Percentiles rank a stretch among this genome's conserved stretches.
These are phyloP conservation scores for Plantago coronopus DNA, from an alignment of 305 asterid genomes.

Conservation along the genomic window DNA sequence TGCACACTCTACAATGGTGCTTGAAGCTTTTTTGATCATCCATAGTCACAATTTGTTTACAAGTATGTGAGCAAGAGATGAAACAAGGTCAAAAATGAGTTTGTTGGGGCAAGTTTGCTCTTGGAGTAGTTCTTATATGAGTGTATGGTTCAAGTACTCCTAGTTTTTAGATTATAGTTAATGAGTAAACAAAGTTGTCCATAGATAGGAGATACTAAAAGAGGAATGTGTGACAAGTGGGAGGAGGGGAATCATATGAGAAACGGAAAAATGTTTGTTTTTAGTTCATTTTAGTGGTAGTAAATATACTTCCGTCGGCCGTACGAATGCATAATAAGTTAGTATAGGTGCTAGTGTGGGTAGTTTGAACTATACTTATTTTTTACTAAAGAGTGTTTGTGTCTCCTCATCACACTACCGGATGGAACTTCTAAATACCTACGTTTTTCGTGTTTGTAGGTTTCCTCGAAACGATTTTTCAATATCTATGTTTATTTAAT, in stretches of 20 bases:
- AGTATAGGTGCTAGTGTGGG: constrained; percentile 1
- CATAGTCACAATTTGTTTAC: constrained; percentile 28
- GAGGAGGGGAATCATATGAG: constrained; percentile 32
- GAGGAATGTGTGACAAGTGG: constrained; percentile 67
- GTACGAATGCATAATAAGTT: not conserved
- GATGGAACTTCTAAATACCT: too few species aligned
- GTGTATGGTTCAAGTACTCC: constrained; percentile 47
- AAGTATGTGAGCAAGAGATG: not conserved
- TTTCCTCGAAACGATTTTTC: too few species aligned
- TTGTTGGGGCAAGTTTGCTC: constrained; percentile 32
- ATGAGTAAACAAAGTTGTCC: constrained; percentile 32
- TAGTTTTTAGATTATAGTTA: constrained; percentile 63
- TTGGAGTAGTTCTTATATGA: constrained; percentile 46
- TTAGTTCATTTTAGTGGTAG: not conserved
- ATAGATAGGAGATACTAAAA: constrained; percentile 38
- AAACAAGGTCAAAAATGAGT: not conserved
- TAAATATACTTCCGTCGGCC: too few species aligned
- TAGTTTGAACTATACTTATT: not conserved
- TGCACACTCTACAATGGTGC: constrained; percentile 84
- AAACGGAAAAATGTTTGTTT: constrained; percentile 18
- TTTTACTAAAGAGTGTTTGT: constrained; percentile 1
- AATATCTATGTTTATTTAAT: too few species aligned
- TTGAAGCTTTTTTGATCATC: constrained; percentile 61
- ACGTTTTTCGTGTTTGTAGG: too few species aligned
- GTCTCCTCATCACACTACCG: too few species aligned